Percentiles rank a stretch among this genome's conserved stretches.
Evolutionary conservation across 2,329 filamentous ascomycete species (phyloP).

Genomic region (Colletotrichum sp.): DNA sequence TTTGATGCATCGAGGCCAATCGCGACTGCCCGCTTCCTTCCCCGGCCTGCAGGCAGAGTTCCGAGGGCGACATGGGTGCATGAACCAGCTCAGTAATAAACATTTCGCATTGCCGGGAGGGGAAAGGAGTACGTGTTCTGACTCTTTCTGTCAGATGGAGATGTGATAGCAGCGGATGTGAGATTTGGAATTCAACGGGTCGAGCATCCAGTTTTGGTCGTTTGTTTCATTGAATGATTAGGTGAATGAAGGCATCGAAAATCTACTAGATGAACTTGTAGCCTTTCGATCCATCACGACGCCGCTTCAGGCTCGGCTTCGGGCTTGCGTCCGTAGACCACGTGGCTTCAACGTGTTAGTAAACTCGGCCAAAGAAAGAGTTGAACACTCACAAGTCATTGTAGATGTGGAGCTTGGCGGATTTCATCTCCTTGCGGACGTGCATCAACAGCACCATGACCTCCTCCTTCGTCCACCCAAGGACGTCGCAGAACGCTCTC

Average conservation of each 20-base stretch:
- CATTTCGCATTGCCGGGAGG: background rate
- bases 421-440: slow-evolving; percentile 31
- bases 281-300: too few relatives aligned
- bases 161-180: background rate
- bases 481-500: slow-evolving; percentile 28
- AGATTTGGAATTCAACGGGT: too few relatives aligned
- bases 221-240: too few relatives aligned
- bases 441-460: slow-evolving; percentile 28
- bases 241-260: too few relatives aligned
- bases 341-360: background rate
- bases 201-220: too few relatives aligned
- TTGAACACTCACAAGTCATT: slow-evolving; percentile 22
- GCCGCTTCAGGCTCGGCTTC: background rate
- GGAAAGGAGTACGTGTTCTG: background rate
- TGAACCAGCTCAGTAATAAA: background rate
- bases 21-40: background rate
- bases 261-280: too few relatives aligned
- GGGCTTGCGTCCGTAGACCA: background rate
- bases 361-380: background rate
- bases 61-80: background rate
- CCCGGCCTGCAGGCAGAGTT: background rate
- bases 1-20: background rate
- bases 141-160: background rate
- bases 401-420: slow-evolving; percentile 27
- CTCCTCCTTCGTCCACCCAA: slow-evolving; percentile 30